Percentiles rank a stretch among this genome's conserved stretches.
phyloP scores from a whole-genome alignment of 805 yeast species.

The Brettanomyces custersianus region DNA sequence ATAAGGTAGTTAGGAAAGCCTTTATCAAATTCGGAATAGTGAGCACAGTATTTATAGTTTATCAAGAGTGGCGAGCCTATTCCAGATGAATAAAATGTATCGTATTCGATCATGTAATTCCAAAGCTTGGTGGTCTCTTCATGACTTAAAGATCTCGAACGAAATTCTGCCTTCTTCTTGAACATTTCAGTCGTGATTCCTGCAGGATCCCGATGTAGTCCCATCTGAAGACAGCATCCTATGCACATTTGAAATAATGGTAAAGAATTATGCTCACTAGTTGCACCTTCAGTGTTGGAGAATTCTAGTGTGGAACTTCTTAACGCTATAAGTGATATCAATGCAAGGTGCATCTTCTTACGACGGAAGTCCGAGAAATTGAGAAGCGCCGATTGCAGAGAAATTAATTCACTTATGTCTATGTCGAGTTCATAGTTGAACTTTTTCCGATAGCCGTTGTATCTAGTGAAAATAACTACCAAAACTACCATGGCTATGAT shows the following conservation, averaged over 20 bases:
- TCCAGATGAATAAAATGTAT: conserved; percentile 7
- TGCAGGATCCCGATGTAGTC: conserved; percentile 5
- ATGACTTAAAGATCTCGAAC: background rate
- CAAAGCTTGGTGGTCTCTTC: conserved; percentile 6
- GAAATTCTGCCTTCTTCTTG: background rate
- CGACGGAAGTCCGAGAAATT: background rate
- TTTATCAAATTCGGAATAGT: background rate
- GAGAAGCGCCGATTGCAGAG: background rate
- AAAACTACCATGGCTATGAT: background rate
- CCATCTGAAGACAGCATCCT: conserved; percentile 4
- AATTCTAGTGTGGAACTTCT: conserved; percentile 1
- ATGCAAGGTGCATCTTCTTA: conserved; percentile 1
- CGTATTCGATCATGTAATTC: conserved; percentile 10
- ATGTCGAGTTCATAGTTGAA: background rate
- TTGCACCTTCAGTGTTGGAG: conserved; percentile 2
- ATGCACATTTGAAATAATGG: conserved; percentile 6
- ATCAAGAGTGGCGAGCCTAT: conserved; percentile 8
- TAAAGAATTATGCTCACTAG: conserved; percentile 5
- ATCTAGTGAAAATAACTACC: conserved; percentile 1
- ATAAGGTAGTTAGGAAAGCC: background rate
- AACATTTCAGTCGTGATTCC: background rate
- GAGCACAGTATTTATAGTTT: conserved; percentile 9
- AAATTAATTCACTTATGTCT: background rate
- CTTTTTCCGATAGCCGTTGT: background rate
- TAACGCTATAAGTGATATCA: background rate